Evolutionary conservation across 1,284 basidiomycete genomes (phyloP).

Genomic region (Ustilago vetiveriae): DNA sequence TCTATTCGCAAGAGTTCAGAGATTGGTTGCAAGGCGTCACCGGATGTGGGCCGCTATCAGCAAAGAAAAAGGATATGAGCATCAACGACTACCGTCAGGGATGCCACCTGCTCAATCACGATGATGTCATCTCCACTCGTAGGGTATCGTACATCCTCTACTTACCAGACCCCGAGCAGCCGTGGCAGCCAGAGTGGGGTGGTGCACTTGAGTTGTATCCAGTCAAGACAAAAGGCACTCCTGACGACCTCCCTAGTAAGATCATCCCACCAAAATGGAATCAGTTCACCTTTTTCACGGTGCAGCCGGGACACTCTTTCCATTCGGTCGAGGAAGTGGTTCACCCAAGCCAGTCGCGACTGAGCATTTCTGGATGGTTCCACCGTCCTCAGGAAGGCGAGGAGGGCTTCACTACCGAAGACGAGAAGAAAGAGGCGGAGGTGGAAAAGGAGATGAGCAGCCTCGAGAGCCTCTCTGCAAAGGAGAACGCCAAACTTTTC

Average conservation of each 20-base stretch:
- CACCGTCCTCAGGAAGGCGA: slow-evolving; percentile 91
- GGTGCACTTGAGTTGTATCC: slow-evolving; percentile 97
- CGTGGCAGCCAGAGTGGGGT: slow-evolving; percentile 82
- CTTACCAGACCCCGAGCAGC: slow-evolving; percentile 82
- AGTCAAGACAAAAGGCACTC: slow-evolving; percentile 58
- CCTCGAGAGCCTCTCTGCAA: slow-evolving; percentile 72
- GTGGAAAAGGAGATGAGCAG: slow-evolving; percentile 59
- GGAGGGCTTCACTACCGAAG: slow-evolving; percentile 77
- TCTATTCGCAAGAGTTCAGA: slow-evolving; percentile 88
- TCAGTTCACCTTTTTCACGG: slow-evolving; percentile 94
- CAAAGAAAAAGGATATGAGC: slow-evolving; percentile 93
- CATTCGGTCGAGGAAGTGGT: slow-evolving; percentile 94
- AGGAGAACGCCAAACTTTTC: slow-evolving; percentile 73
- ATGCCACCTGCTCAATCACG: slow-evolving; percentile 79
- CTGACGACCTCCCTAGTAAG: slow-evolving; percentile 55
- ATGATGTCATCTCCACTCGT: slow-evolving; percentile 93
- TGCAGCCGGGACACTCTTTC: slow-evolving; percentile 85
- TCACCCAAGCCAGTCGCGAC: slow-evolving; percentile 57
- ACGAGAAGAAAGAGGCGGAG: slow-evolving; percentile 70
- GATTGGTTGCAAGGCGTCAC: slow-evolving; percentile 86
- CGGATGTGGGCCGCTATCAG: slow-evolving; percentile 88
- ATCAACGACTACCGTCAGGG: slow-evolving; percentile 87
- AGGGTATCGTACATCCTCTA: slow-evolving; percentile 97
- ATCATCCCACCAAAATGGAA: slow-evolving; percentile 77
- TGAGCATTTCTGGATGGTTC: slow-evolving; percentile 93